Evolutionary conservation across 2,329 filamentous ascomycete species (phyloP), one percentile per base, ranked within the genome.

Genomic region (Penicillium frequentans): DNA sequence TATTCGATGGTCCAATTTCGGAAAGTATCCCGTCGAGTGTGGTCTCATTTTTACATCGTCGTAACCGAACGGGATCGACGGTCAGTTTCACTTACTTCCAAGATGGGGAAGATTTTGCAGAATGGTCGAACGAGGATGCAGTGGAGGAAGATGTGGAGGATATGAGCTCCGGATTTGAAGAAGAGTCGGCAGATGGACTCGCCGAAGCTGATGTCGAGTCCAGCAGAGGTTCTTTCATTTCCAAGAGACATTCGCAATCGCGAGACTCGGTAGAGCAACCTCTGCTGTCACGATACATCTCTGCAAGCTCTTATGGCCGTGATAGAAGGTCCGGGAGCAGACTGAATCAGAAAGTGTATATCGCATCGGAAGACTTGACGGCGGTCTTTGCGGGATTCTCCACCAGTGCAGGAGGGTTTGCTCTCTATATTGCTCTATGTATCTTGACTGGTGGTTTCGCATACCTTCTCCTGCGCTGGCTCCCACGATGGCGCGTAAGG

Each of bases 1-100:
- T 96, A 48, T 99, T 93, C 76, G 89, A 93, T 24, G 95, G 95
- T 7, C 95, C 93, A 7, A 87, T 97, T 69, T 93, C 92, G 54
- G 95, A 99, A 78, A 97, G 92, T 70, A 85, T 99, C n/a, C 95
- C 95, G 1, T 95, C 91, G 11, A 97, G 93, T 70, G 83, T 93
- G 35, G 92, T 91, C n/a, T 90, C 91, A 31, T 99, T 99, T 72
- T 88, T 87, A 48, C 93, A 96, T 74, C 90, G 91, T 58, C 86
- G 92, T 58, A 81, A 82, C 37, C 86, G 93, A 67, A 87, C 91
- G 64, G 90, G 93, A 69, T 98, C 93, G 14, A 91, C 84, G 6
- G 81, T 93, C 27, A 97, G 91, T 75, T 98, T 97, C 73, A 87
- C 91, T 1, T 97, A 91, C 75, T 96, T 95, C 70, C 82, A 86